Conservation (phyloP, 495 filamentous ascomycete genomes). For the Lophiotrema nucula region DNA sequence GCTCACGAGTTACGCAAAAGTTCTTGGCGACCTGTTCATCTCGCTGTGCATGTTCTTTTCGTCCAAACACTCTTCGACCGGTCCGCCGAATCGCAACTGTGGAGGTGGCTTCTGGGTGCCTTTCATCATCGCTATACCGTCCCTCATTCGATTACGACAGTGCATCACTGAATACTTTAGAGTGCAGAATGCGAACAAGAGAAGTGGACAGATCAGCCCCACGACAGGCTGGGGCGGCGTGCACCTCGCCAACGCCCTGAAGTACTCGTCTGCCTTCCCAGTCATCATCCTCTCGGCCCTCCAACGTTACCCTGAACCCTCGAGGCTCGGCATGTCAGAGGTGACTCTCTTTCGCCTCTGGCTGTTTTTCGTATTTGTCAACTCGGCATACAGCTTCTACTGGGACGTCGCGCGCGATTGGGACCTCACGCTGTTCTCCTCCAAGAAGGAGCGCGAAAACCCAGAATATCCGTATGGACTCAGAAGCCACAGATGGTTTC, state of each 20-base stretch:
- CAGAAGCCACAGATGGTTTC: constrained; percentile 68
- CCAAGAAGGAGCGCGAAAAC: constrained; percentile 46
- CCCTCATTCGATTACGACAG: constrained; percentile 82
- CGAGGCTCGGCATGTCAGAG: constrained; percentile 55
- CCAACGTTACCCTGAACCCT: constrained; percentile 64
- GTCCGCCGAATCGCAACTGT: constrained; percentile 74
- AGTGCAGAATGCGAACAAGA: constrained; percentile 53
- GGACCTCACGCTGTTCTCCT: constrained; percentile 82
- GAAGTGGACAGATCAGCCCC: constrained; percentile 31
- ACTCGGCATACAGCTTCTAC: constrained; percentile 91
- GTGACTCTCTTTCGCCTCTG: constrained; percentile 56
- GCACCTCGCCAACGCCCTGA: constrained; percentile 87
- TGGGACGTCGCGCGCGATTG: constrained; percentile 98
- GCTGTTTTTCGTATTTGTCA: constrained; percentile 65
- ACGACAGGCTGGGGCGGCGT: constrained; percentile 69
- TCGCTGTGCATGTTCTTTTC: constrained; percentile 85
- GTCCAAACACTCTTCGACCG: constrained; percentile 66
- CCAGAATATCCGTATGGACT: constrained; percentile 74
- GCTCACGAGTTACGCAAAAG: constrained; percentile 88
- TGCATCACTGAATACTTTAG: constrained; percentile 86
- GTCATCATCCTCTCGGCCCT: constrained; percentile 77
- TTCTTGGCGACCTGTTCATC: constrained; percentile 86
- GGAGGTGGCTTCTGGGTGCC: constrained; percentile 75
- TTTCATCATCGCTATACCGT: constrained; percentile 75
- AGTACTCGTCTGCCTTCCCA: constrained; percentile 89